Base-by-base conservation (phyloP, 495 filamentous ascomycete species). In the Neurospora sp. region DNA sequence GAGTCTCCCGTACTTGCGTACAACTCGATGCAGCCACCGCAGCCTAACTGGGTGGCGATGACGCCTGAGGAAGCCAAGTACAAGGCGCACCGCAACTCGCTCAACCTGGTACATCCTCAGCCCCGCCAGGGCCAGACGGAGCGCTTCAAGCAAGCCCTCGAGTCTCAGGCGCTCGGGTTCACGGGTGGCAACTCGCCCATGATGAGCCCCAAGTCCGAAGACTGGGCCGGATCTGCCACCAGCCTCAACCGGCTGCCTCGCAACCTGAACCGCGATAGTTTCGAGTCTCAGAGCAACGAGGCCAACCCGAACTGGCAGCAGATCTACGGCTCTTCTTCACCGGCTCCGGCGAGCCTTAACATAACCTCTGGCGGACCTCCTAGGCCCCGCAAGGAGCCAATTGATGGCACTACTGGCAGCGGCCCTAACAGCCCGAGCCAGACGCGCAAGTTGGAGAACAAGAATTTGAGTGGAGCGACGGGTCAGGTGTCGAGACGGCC, bases 71-170 rank as follows among this genome's bases (percentile, higher is more conserved):
- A 93, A 72, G 93, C 94, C 40, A 96, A 97, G 79, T 97, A 97
- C 79, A 90, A 92, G 77, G 93, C 93, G 20, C 92, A 97, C 81
- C 93, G 94, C 69, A 92, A 96, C 79, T 96, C 93, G 66, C 82
- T 97, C 39, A 94, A 94, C 77, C 83, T 98, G 8, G 90, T 94
- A 79, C 94, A 98, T 81, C 94, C 94, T 18, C 94, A 98, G 79
- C 94, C 94, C 38, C 89, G 93, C 16, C 91, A 88, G 71, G 93
- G 93, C 0, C 91, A 93, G 38, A 94, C 93, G 11, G 90, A 91
- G 73, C 91, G 91, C 38, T 94, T 94, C 79, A 92, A 94, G 79
- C 89, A 88, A 10, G 89, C 91, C 6, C 86, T 97, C 5, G 94
- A 98, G 80, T 89, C 86, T 7, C 89, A 94, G 77, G 94, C 94